Evolutionary conservation across 2,329 filamentous ascomycete species (phyloP).

Genomic region (Diaporthe ampelina): DNA sequence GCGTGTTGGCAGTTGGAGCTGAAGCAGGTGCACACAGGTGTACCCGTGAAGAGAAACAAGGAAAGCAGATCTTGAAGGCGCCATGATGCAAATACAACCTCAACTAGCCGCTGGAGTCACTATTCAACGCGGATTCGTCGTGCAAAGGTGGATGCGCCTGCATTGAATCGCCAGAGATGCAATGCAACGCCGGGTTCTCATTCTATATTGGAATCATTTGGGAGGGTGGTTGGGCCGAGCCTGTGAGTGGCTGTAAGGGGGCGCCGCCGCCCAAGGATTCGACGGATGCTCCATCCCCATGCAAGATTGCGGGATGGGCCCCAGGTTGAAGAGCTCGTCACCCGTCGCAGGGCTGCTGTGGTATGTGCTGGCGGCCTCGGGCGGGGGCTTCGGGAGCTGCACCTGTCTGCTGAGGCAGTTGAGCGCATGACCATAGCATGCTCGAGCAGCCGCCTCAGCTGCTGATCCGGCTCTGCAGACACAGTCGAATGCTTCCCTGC

Average conservation of each 20-base stretch:
- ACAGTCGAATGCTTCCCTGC: neutral
- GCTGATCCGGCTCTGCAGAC: neutral
- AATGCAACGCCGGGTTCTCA: conserved; percentile 30
- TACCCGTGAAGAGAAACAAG: conserved; percentile 3
- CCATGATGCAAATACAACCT: conserved; percentile 29
- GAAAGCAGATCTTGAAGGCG: conserved; percentile 22
- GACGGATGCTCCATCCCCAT: conserved; percentile 32
- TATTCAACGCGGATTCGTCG: neutral
- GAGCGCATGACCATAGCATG: conserved; percentile 12
- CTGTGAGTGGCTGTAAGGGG: conserved; percentile 9
- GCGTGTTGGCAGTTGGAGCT: neutral
- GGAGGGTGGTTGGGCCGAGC: neutral
- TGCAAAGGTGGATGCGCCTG: conserved; percentile 17
- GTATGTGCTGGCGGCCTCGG: conserved; percentile 33
- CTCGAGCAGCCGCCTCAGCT: neutral
- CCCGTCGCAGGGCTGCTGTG: conserved; percentile 26
- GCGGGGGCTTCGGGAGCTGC: conserved; percentile 32
- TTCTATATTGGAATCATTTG: conserved; percentile 19
- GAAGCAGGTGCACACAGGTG: conserved; percentile 19
- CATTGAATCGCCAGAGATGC: conserved; percentile 24
- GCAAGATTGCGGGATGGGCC: conserved; percentile 29
- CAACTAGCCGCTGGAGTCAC: conserved; percentile 20
- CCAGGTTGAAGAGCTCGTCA: conserved; percentile 2
- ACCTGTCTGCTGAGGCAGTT: conserved; percentile 29
- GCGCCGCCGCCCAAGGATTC: conserved; percentile 1